Evolutionary conservation across 768 basidiomycete genomes (phyloP).

Genomic region (Astraeus odoratus): DNA sequence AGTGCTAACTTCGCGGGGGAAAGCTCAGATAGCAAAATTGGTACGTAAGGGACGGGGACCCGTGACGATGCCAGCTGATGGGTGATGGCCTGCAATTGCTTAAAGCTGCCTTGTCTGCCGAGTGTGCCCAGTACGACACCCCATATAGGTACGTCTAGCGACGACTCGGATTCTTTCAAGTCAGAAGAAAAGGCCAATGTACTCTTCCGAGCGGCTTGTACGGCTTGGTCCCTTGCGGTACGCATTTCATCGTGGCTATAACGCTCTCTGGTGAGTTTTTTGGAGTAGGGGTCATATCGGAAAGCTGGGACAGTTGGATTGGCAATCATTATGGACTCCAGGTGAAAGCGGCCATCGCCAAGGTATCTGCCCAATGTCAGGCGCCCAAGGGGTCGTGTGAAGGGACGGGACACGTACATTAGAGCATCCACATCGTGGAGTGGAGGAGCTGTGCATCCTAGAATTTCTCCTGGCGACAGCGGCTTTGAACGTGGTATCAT

Average conservation of each 20-base stretch:
- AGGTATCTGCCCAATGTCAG: constrained; percentile 61
- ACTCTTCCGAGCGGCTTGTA: constrained; percentile 65
- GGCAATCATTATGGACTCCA: constrained; percentile 99
- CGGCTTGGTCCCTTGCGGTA: constrained; percentile 60
- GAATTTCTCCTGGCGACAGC: constrained; percentile 91
- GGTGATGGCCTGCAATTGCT: constrained; percentile 81
- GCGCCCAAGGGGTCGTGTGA: not conserved
- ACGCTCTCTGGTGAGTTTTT: constrained; percentile 88
- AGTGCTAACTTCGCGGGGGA: constrained; percentile 89
- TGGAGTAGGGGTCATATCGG: constrained; percentile 97
- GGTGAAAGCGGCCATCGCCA: constrained; percentile 96
- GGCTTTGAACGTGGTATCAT: constrained; percentile 85
- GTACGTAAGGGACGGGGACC: constrained; percentile 66
- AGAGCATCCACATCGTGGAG: constrained; percentile 79
- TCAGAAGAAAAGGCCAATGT: constrained; percentile 31
- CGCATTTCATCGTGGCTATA: constrained; percentile 92
- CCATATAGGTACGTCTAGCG: constrained; percentile 46
- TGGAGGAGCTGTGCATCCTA: constrained; percentile 92
- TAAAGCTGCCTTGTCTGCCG: constrained; percentile 89
- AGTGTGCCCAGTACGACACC: constrained; percentile 91
- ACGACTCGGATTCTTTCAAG: constrained; percentile 3
- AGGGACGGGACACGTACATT: constrained; percentile 53
- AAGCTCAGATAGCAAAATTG: constrained; percentile 93
- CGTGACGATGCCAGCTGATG: constrained; percentile 54
- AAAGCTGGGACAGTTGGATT: constrained; percentile 93